phyloP scores from a whole-genome alignment of 228 moss, liverwort and hornwort genomes.

The Sphagnum fallax region DNA sequence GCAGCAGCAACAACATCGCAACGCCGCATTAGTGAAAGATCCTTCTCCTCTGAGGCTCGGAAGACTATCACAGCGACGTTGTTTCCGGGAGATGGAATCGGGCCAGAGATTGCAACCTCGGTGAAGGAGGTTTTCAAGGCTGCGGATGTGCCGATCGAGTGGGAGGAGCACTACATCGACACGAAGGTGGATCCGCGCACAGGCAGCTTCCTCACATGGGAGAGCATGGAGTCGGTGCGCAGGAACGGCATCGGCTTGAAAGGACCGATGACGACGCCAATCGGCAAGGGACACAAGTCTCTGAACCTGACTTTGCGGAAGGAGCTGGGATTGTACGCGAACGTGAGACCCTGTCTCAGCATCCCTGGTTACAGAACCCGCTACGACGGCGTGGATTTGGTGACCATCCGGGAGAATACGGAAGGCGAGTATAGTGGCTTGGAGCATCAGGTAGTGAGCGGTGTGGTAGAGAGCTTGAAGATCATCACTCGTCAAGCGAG shows the following conservation, averaged over 20 bases:
- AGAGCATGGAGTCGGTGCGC: slow-evolving; percentile 85
- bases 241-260: slow-evolving; percentile 84
- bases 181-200: slow-evolving; percentile 61
- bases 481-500: slow-evolving; percentile 82
- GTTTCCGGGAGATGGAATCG: slow-evolving; percentile 92
- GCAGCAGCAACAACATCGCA: too few species aligned
- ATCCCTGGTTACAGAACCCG: slow-evolving; percentile 79
- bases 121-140: slow-evolving; percentile 89
- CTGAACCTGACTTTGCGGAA: slow-evolving; percentile 72
- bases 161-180: slow-evolving; percentile 64
- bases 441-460: slow-evolving; percentile 94
- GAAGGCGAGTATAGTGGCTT: slow-evolving; percentile 89
- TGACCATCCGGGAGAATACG: slow-evolving; percentile 84
- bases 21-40: not conserved
- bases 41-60: slow-evolving; percentile 17
- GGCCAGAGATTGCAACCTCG: slow-evolving; percentile 68
- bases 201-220: slow-evolving; percentile 86
- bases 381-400: slow-evolving; percentile 77
- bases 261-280: slow-evolving; percentile 86
- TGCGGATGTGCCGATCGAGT: slow-evolving; percentile 56
- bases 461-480: slow-evolving; percentile 94
- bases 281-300: slow-evolving; percentile 84
- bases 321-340: slow-evolving; percentile 81
- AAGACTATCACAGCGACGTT: slow-evolving; percentile 49
- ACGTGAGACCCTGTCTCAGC: slow-evolving; percentile 77